phyloP scores from a whole-genome alignment of 2,329 filamentous ascomycete genomes.

The Xylaria sp. region DNA sequence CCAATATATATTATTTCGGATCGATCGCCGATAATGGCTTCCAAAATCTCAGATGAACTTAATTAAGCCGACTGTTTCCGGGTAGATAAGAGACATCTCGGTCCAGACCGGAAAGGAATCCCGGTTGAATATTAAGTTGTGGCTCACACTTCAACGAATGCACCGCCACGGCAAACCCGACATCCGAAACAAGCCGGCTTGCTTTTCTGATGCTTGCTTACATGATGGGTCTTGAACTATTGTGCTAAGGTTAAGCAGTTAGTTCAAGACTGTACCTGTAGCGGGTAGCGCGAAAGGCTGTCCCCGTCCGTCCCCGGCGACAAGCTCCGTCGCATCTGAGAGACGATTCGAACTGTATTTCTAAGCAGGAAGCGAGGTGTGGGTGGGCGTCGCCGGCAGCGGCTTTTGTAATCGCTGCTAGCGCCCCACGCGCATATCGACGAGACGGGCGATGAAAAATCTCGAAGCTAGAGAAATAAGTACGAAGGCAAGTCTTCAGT shows the following conservation, averaged over 20 bases:
- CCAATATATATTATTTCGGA: neutral
- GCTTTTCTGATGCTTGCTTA: no score
- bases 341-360: conserved; percentile 36
- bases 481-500: neutral
- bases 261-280: no score
- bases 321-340: neutral
- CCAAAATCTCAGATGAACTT: neutral
- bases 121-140: neutral
- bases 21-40: neutral
- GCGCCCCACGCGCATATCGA: conserved; percentile 22
- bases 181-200: conserved; percentile 36
- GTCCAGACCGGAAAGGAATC: neutral
- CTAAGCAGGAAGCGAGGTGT: conserved; percentile 36
- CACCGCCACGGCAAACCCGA: conserved; percentile 20
- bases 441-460: conserved; percentile 26
- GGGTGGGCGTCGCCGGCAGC: conserved; percentile 33
- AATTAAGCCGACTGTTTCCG: conserved; percentile 4
- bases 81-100: neutral
- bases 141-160: neutral
- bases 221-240: no score
- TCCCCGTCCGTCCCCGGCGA: conserved; percentile 5
- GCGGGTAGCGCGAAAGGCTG: conserved; percentile 17
- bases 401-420: conserved; percentile 20
- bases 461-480: neutral
- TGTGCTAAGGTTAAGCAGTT: no score